Percentiles rank a stretch among this genome's conserved stretches.
Evolutionary conservation across 257 asterid species (phyloP).

Genomic region (Agastache rugosa): DNA sequence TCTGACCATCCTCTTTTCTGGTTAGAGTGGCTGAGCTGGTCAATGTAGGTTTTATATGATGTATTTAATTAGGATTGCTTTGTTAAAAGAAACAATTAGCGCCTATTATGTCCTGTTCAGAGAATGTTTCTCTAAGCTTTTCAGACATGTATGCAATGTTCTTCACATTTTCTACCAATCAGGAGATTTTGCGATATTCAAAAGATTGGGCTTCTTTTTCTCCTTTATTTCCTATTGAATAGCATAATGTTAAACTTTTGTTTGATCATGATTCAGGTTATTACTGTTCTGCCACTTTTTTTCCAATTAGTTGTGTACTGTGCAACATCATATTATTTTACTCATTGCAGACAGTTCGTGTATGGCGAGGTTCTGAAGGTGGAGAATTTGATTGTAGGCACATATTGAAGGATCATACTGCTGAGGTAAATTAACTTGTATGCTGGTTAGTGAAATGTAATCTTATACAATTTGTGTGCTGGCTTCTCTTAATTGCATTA

Average conservation of each 20-base stretch:
- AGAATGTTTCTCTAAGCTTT: neutral
- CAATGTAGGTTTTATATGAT: neutral
- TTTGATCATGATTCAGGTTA: neutral
- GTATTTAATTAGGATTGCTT: neutral
- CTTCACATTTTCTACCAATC: neutral
- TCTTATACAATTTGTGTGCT: neutral
- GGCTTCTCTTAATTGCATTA: conserved; percentile 14
- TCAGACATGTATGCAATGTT: neutral
- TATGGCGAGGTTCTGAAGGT: conserved; percentile 84
- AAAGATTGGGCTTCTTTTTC: neutral
- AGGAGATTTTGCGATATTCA: neutral
- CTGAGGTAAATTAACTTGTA: conserved; percentile 66
- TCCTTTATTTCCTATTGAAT: conserved; percentile 1
- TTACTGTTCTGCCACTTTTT: neutral
- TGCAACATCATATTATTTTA: conserved; percentile 25
- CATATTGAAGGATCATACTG: conserved; percentile 85
- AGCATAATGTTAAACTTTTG: neutral
- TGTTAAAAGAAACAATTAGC: neutral
- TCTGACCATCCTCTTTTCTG: neutral
- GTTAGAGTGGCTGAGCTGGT: neutral
- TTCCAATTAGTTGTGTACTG: neutral
- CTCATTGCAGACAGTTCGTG: conserved; percentile 87
- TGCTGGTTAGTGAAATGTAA: conserved; percentile 11
- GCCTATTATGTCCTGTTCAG: conserved; percentile 1
- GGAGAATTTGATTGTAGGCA: conserved; percentile 75